These are phyloP conservation scores for Aspergillus ochraceus DNA, from an alignment of 2,329 filamentous ascomycete species.

Conservation along the genomic window DNA sequence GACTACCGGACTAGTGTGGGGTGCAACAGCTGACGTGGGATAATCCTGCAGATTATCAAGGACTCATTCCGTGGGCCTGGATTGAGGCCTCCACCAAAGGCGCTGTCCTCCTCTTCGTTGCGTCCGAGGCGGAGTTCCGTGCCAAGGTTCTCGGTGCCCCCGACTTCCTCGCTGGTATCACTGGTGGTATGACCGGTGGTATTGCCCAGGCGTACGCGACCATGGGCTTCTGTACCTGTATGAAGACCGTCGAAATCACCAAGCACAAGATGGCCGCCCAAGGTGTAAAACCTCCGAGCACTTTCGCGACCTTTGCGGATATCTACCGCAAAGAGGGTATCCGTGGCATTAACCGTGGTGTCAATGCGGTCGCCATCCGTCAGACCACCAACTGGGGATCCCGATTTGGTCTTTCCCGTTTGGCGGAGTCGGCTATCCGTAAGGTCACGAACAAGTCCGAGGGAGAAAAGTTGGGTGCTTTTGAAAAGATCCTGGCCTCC, in stretches of 20 bases:
- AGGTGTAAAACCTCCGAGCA: slow-evolving; percentile 83
- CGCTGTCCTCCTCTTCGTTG: slow-evolving; percentile 97
- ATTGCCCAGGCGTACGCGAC: slow-evolving; percentile 98
- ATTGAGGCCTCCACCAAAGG: slow-evolving; percentile 99
- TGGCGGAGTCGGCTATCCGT: slow-evolving; percentile 88
- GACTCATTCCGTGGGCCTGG: slow-evolving; percentile 99
- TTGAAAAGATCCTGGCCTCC: slow-evolving; percentile 87
- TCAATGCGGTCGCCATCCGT: slow-evolving; percentile 96
- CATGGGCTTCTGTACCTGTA: slow-evolving; percentile 99
- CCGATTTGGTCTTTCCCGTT: slow-evolving; percentile 87
- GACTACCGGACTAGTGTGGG: slow-evolving; percentile 14
- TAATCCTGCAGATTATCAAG: slow-evolving; percentile 79
- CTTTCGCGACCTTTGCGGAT: slow-evolving; percentile 92
- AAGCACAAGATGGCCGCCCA: slow-evolving; percentile 89
- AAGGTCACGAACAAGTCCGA: slow-evolving; percentile 74
- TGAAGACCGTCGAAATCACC: slow-evolving; percentile 99
- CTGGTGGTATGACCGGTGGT: slow-evolving; percentile 88
- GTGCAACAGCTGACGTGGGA: slow-evolving; percentile 15
- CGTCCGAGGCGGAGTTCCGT: slow-evolving; percentile 96
- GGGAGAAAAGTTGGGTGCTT: slow-evolving; percentile 70
- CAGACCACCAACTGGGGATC: slow-evolving; percentile 99
- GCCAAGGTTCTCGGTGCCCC: slow-evolving; percentile 78
- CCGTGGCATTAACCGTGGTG: slow-evolving; percentile 94
- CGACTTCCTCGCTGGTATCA: slow-evolving; percentile 85
- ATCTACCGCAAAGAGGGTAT: slow-evolving; percentile 96